phyloP scores from a whole-genome alignment of 176 grass and related monocot species.

The Eragrostis nindensis region DNA sequence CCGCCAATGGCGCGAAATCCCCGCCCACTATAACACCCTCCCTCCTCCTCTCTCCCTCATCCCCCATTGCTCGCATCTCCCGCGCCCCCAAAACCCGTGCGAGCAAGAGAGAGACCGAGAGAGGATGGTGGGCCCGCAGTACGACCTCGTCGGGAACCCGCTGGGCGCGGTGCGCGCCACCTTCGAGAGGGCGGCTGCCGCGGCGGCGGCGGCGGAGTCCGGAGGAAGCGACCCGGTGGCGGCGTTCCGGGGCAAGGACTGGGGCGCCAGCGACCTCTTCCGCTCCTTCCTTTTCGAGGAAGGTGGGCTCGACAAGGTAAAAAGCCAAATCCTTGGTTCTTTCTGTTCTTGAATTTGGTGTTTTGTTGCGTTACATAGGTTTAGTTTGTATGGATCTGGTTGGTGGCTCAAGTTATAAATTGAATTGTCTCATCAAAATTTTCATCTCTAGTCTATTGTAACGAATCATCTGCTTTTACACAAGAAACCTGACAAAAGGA shows the following conservation, averaged over 20 bases:
- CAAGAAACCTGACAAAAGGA: not conserved
- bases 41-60: not conserved
- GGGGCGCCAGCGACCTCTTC: conserved; percentile 80
- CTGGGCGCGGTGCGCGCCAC: conserved; percentile 82
- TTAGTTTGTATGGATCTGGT: not conserved
- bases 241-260: conserved; percentile 81
- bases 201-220: conserved; percentile 40
- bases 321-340: not conserved
- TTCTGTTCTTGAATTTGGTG: not conserved
- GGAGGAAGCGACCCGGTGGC: conserved; percentile 58
- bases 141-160: conserved; percentile 84
- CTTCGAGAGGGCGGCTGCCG: conserved; percentile 71
- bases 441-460: not conserved
- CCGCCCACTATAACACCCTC: conserved; percentile 24
- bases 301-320: conserved; percentile 70
- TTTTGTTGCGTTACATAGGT: not conserved
- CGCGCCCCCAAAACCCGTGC: conserved; percentile 4
- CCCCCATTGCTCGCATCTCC: conserved; percentile 12
- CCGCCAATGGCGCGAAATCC: conserved; percentile 58
- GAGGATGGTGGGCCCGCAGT: conserved; percentile 75
- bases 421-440: not conserved
- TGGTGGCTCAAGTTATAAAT: not conserved
- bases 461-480: not conserved
- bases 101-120: conserved; percentile 12
- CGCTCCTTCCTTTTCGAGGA: conserved; percentile 82